These are phyloP conservation scores for Barnettozyma sucrosica DNA, from an alignment of 805 yeast genomes.

Conservation along the genomic window DNA sequence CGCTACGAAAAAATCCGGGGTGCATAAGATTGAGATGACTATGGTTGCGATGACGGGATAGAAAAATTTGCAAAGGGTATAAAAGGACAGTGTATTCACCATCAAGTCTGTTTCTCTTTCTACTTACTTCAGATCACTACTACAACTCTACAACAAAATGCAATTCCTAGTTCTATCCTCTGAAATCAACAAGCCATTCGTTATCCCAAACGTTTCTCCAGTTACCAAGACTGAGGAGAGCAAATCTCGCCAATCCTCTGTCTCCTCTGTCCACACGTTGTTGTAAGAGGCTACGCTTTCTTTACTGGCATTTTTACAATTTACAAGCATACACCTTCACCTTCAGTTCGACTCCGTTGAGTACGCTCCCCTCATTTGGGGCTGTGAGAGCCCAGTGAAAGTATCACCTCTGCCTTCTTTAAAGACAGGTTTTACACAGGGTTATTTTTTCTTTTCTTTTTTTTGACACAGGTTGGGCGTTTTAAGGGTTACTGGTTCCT, in stretches of 20 bases:
- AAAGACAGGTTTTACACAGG: not conserved
- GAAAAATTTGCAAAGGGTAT: not conserved
- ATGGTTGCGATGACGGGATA: constrained; percentile 2
- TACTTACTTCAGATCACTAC: not conserved
- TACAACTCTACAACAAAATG: constrained; percentile 13
- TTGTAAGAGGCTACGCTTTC: not conserved
- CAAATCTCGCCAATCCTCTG: constrained; percentile 2
- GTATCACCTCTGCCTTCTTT: not conserved
- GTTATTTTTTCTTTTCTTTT: no score
- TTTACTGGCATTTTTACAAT: not conserved
- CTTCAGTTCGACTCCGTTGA: not conserved
- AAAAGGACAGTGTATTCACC: not conserved
- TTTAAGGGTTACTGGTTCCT: not conserved
- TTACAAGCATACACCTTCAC: not conserved
- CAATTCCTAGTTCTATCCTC: constrained; percentile 50
- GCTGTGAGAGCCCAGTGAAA: not conserved
- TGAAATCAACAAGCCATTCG: constrained; percentile 54
- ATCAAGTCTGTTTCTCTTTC: not conserved
- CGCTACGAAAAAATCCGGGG: constrained; percentile 12
- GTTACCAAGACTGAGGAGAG: constrained; percentile 21
- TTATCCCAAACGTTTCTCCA: constrained; percentile 61
- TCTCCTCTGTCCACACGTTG: constrained; percentile 3
- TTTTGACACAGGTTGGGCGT: not conserved
- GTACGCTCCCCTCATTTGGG: not conserved
- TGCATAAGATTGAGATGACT: constrained; percentile 8